phyloP scores from a whole-genome alignment of 2,329 filamentous ascomycete genomes.

The Apiospora phragmitis region DNA sequence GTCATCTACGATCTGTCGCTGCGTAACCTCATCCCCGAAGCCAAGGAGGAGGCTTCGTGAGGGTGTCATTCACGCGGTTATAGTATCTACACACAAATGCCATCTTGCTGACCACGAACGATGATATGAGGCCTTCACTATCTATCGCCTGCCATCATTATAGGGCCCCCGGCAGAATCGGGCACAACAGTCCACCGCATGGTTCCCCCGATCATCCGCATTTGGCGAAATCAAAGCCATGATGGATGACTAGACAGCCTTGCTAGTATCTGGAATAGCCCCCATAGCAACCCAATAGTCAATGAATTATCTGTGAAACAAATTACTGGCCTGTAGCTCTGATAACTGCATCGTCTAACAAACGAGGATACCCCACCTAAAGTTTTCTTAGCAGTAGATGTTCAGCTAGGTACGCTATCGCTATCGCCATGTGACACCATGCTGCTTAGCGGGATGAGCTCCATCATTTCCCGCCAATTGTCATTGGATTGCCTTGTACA shows the following conservation, averaged over 20 bases:
- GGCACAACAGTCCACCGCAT: background rate
- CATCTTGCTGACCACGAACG: background rate
- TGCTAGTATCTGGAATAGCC: background rate
- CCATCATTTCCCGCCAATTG: background rate
- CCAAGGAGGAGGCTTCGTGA: slow-evolving; percentile 29
- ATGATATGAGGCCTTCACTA: background rate
- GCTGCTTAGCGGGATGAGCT: background rate
- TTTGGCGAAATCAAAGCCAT: background rate
- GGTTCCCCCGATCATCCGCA: background rate
- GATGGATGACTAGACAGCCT: no score
- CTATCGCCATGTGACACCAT: slow-evolving; percentile 13
- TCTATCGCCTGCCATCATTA: background rate
- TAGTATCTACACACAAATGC: background rate
- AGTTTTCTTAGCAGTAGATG: background rate
- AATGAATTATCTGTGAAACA: background rate
- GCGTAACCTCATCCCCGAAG: slow-evolving; percentile 70
- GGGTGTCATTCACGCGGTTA: background rate
- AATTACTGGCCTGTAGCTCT: background rate
- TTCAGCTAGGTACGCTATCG: slow-evolving; percentile 9
- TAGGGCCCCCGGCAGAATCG: background rate
- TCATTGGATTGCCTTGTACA: background rate
- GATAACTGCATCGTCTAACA: background rate
- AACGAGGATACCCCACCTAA: background rate
- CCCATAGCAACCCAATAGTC: background rate
- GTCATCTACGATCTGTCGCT: slow-evolving; percentile 95